Evolutionary conservation across 2,329 filamentous ascomycete genomes (phyloP), one percentile per base, ranked within the genome.

Genomic region (Helotiales sp.): DNA sequence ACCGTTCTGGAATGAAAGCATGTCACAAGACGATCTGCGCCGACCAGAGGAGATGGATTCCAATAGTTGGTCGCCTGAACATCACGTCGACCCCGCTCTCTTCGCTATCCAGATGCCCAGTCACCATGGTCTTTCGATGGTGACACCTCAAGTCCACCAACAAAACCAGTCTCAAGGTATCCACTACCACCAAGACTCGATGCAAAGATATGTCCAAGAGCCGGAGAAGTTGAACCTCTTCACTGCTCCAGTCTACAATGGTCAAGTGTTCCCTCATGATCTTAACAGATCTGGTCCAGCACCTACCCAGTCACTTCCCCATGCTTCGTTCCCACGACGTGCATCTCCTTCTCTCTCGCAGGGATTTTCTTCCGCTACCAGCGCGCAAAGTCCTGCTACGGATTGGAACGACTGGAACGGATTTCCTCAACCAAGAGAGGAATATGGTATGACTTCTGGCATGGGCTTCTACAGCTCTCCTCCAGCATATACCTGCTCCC

Each of bases 311-410:
- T 54, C 62, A 1, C 56, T 64, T 19, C 67, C 65, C 19, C 51
- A 58, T 24, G 53, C 57, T 46, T 25, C 54, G 5, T 48, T 56
- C 17, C 25, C 49, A 8, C 54, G 63, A 36, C 60, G 63, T 53
- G 36, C 54, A 30, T 70, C 68, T 12, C 67, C 67, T 12, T 58
- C 64, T 25, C 63, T 58, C n/a, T 67, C 65, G 8, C 66, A 69
- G 13, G 66, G 61, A 6, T 52, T 60, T 9, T 59, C 60, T 15
- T 66, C 66, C 3, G 58, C 52, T 9, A 34, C 24, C 8, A 67
- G 64, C 47, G 62, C 55, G 10, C 47, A 53, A 40, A 68, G 63
- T 31, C 67, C 66, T 48, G 51, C 34, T 12, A 52, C 58, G 13
- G 65, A 67, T 9, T 15, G n/a, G n/a, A n/a, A 30, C 5, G 65